Conservation (phyloP, 2,329 filamentous ascomycete genomes). For the Pleoardoris graminearum region DNA sequence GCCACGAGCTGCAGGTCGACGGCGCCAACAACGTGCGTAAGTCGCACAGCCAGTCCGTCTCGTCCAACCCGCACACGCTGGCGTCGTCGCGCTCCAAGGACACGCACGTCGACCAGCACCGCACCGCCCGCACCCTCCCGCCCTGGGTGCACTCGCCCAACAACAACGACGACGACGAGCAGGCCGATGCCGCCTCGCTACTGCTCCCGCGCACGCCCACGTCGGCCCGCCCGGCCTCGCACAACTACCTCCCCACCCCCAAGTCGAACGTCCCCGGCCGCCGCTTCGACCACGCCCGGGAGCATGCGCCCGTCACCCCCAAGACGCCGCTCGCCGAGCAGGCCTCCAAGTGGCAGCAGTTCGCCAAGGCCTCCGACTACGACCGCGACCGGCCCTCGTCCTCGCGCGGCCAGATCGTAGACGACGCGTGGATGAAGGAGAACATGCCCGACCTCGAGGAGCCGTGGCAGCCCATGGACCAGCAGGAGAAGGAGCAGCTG, state of each 20-base stretch:
- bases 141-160: slow-evolving; percentile 48
- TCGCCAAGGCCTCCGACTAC: slow-evolving; percentile 38
- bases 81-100: slow-evolving; percentile 38
- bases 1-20: slow-evolving; percentile 27
- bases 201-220: slow-evolving; percentile 43
- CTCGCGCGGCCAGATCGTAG: slow-evolving; percentile 42
- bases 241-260: slow-evolving; percentile 45
- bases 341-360: slow-evolving; percentile 46
- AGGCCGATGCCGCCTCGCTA: slow-evolving; percentile 24
- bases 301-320: slow-evolving; percentile 44
- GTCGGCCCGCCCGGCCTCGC: slow-evolving; percentile 38
- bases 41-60: slow-evolving; percentile 41
- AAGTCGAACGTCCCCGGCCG: slow-evolving; percentile 45
- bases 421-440: slow-evolving; percentile 53
- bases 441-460: slow-evolving; percentile 53
- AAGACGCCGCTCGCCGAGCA: slow-evolving; percentile 38
- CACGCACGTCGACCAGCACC: slow-evolving; percentile 38
- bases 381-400: slow-evolving; percentile 28
- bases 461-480: slow-evolving; percentile 60
- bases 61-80: slow-evolving; percentile 43
- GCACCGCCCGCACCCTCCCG: slow-evolving; percentile 41
- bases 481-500: slow-evolving; percentile 54
- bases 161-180: slow-evolving; percentile 33
- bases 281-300: slow-evolving; percentile 45
- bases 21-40: slow-evolving; percentile 25